Evolutionary conservation across 75 land plant genomes (phyloP), one percentile per base, ranked within the genome.

Genomic region (Cunninghamia lanceolata): DNA sequence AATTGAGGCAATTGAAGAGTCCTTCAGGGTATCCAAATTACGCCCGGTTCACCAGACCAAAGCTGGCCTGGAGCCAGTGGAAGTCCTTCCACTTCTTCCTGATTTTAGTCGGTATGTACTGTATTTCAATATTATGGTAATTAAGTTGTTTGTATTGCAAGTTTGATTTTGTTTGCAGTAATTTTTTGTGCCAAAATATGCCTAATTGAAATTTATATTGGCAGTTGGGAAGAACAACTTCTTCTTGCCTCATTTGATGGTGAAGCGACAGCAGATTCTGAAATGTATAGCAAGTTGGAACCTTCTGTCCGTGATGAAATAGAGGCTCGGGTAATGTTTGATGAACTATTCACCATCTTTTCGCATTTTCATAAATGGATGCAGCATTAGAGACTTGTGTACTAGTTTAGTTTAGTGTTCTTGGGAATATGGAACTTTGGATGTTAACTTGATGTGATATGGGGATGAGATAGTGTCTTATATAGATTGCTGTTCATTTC

Each of bases 231-330:
- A 10, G 99, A 97, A 86, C 92, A 90, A 84, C 94, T 93, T 91
- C 93, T 93, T n/a, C 88, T 89, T 38, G 95, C 88, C 15, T 54
- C 91, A 3, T 98, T 98, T 92, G 99, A 98, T 90, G 89, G 90
- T 82, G 97, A 94, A 84, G 99, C 99, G 36, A 93, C 96, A 39
- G 96, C 94, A 47, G 99, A 98, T 86, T 87, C 97, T 45, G 97
- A 95, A 76, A 80, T 84, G 16, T 91, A 88, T 85, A 87, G 92
- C 86, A 94, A 96, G 86, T 70, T 98, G 59, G 95, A 96, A 59
- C 83, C 70, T 52, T 75, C 94, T 39, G 86, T 91, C 45, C 96
- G 99, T 53, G 94, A 94, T 86, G 94, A 89, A 13, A 89, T 92
- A 82, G 99, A 96, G 85, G 88, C 94, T 82, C 87, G 90, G 88